A percentile compares a stretch with the other conserved stretches of the same genome.
Evolutionary conservation across 495 filamentous ascomycete genomes (phyloP).

Genomic region (Saxophila tyrrhenica): DNA sequence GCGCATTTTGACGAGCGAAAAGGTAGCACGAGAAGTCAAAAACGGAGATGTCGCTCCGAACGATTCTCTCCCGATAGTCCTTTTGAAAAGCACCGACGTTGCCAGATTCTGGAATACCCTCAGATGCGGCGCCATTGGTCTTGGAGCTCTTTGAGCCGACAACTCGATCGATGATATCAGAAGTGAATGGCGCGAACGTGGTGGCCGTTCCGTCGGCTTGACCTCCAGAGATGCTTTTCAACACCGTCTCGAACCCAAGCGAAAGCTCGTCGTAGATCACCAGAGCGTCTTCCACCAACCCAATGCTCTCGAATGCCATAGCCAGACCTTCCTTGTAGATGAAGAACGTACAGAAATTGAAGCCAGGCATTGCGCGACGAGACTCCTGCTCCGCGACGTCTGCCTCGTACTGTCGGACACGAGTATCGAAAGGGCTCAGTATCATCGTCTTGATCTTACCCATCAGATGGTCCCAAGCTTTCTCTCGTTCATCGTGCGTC

Average conservation of each 20-base stretch:
- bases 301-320: constrained; percentile 88
- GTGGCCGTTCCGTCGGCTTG: constrained; percentile 49
- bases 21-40: constrained; percentile 95
- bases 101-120: neutral
- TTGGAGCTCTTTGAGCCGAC: constrained; percentile 10
- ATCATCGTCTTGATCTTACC: constrained; percentile 79
- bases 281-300: constrained; percentile 87
- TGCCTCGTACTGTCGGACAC: constrained; percentile 90
- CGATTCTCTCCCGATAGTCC: constrained; percentile 79
- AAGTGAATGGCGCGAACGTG: constrained; percentile 54
- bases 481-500: constrained; percentile 55
- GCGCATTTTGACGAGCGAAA: constrained; percentile 74
- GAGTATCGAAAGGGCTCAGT: constrained; percentile 75
- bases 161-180: constrained; percentile 41
- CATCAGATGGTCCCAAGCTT: constrained; percentile 71
- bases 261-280: constrained; percentile 87
- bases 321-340: constrained; percentile 92
- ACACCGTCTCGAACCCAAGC: constrained; percentile 67
- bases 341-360: constrained; percentile 99
- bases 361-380: constrained; percentile 78
- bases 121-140: neutral
- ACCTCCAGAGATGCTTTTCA: constrained; percentile 58
- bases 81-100: constrained; percentile 40
- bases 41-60: constrained; percentile 91
- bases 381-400: constrained; percentile 90